A percentile compares a stretch with the other conserved stretches of the same genome.
Evolutionary conservation across 768 basidiomycete species (phyloP).

Genomic region (Russula dissimulans): DNA sequence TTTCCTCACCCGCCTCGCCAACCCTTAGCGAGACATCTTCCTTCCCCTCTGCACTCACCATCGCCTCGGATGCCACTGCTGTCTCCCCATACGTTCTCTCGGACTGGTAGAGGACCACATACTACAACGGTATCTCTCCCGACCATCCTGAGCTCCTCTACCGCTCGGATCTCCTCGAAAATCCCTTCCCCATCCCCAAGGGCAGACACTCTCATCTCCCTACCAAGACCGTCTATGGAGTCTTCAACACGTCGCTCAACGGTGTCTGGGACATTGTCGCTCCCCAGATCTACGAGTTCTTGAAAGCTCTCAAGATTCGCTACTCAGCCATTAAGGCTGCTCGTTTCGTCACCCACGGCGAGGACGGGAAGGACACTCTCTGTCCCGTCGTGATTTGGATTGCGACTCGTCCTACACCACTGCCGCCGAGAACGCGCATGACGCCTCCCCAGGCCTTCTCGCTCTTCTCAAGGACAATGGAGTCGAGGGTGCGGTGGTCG

Average conservation of each 20-base stretch:
- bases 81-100: background rate
- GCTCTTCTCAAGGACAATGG: background rate
- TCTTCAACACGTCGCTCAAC: conserved; percentile 11
- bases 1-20: too few relatives aligned
- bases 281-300: background rate
- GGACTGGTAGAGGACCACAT: background rate
- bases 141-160: conserved; percentile 3
- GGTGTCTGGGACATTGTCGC: conserved; percentile 10
- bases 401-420: conserved; percentile 17
- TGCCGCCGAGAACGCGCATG: conserved; percentile 16
- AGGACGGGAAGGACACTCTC: conserved; percentile 12
- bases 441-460: conserved; percentile 20
- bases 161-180: conserved; percentile 1
- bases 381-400: conserved; percentile 24
- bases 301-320: background rate
- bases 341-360: background rate
- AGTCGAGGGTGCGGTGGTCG: background rate
- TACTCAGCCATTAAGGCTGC: background rate
- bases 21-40: too few relatives aligned
- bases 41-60: background rate
- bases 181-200: conserved; percentile 3
- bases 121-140: background rate
- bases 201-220: background rate
- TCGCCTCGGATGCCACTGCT: background rate
- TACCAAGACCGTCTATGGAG: conserved; percentile 9